Conservation (phyloP, 2,329 filamentous ascomycete genomes). For the Endothia cerciana region DNA sequence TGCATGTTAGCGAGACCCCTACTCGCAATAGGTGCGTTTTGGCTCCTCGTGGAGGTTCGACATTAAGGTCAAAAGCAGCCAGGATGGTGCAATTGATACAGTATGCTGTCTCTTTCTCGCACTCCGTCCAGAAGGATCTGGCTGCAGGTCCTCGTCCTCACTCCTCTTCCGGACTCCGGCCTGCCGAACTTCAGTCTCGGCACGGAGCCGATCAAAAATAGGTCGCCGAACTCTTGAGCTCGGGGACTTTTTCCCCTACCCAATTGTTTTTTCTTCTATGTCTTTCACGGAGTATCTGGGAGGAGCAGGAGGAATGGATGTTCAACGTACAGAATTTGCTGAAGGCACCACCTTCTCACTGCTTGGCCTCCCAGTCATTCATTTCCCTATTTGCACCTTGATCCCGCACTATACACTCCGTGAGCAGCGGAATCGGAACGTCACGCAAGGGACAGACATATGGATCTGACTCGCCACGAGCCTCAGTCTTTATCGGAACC, state of each 20-base stretch:
- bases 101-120: background rate
- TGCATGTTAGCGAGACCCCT: background rate
- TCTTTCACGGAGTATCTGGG: background rate
- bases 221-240: slow-evolving; percentile 4
- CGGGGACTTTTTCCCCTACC: slow-evolving; percentile 8
- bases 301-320: background rate
- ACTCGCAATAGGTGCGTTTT: background rate
- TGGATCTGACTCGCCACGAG: background rate
- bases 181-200: background rate
- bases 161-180: background rate
- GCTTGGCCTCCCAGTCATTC: background rate
- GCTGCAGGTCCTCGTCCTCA: background rate
- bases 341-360: too few relatives aligned
- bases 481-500: background rate
- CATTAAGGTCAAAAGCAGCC: background rate
- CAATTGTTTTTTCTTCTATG: background rate
- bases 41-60: background rate
- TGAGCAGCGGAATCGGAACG: background rate
- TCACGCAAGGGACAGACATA: slow-evolving; percentile 1
- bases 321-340: background rate
- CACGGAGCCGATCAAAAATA: slow-evolving; percentile 8
- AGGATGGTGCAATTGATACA: slow-evolving; percentile 8
- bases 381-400: background rate
- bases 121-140: slow-evolving; percentile 1
- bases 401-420: background rate